Percentiles rank a stretch among this genome's conserved stretches.
phyloP scores from a whole-genome alignment of 2,329 filamentous ascomycete genomes.

The Hypoxylon sp. region DNA sequence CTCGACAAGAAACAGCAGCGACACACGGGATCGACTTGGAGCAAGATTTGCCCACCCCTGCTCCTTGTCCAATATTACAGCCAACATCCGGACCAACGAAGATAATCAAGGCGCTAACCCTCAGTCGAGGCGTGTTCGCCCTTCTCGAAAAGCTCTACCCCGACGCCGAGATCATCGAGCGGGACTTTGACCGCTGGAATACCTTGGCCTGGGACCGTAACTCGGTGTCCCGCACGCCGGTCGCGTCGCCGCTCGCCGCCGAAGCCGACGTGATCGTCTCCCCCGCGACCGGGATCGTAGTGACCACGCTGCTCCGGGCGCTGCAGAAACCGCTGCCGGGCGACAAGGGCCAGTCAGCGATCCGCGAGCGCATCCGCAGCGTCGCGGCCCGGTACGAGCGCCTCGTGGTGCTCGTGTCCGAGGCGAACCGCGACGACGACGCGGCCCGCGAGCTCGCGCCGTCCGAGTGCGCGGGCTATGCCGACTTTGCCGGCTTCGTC shows the following conservation, averaged over 20 bases:
- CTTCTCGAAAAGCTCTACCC: constrained; percentile 59
- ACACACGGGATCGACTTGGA: background rate
- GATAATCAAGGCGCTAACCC: constrained; percentile 60
- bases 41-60: background rate
- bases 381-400: constrained; percentile 69
- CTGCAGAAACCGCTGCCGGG: constrained; percentile 77
- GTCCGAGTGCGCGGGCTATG: constrained; percentile 55
- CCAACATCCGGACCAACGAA: constrained; percentile 25
- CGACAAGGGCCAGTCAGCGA: constrained; percentile 53
- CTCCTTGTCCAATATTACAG: constrained; percentile 34
- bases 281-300: constrained; percentile 71
- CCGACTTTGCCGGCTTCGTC: constrained; percentile 60
- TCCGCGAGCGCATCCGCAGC: constrained; percentile 63
- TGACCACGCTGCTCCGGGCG: constrained; percentile 75
- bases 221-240: constrained; percentile 46
- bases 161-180: constrained; percentile 62
- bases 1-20: background rate
- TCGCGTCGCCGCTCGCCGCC: constrained; percentile 51
- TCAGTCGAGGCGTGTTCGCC: constrained; percentile 58
- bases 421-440: constrained; percentile 55
- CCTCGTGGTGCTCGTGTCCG: constrained; percentile 73
- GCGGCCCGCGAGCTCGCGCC: constrained; percentile 48
- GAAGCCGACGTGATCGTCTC: constrained; percentile 80
- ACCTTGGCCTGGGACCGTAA: constrained; percentile 46
- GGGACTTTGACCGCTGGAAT: constrained; percentile 60